Percentiles rank a stretch among this genome's conserved stretches.
Conservation (phyloP, 768 basidiomycete species). For the Boletus patriciae region DNA sequence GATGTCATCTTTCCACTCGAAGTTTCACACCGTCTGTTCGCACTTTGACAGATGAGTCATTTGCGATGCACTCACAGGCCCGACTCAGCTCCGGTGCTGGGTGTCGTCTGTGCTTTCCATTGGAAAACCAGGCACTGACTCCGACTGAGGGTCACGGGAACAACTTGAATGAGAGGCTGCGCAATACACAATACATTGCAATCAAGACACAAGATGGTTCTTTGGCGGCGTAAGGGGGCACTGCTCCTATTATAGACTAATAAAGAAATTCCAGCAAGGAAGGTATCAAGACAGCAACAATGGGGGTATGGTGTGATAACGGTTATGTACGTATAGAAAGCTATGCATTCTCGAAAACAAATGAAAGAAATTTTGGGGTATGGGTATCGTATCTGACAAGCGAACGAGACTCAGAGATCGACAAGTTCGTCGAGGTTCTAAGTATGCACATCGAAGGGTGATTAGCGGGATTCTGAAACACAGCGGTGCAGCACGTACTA, state of each 20-base stretch:
- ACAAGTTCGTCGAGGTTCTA: conserved; percentile 26
- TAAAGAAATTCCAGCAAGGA: background rate
- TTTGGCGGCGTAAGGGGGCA: background rate
- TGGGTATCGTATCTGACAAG: no score
- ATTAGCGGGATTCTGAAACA: background rate
- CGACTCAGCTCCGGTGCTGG: no score
- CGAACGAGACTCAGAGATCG: conserved; percentile 14
- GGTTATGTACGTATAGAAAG: background rate
- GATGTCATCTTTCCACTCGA: background rate
- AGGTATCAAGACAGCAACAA: background rate
- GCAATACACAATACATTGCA: background rate
- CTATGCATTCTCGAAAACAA: background rate
- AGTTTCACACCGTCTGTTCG: background rate
- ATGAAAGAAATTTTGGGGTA: background rate
- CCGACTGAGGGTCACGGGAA: background rate
- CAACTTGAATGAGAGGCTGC: background rate
- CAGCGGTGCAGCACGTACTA: conserved; percentile 14
- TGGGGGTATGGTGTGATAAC: background rate
- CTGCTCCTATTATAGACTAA: background rate
- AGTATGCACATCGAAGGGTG: background rate
- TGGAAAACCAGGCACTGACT: background rate
- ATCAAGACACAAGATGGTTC: background rate
- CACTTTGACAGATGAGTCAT: background rate
- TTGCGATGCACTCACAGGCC: background rate
- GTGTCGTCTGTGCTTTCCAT: background rate